Percentiles rank a stretch among this genome's conserved stretches.
Evolutionary conservation across 225 moss, liverwort and hornwort species (phyloP).

Genomic region (Climacium dendroides): DNA sequence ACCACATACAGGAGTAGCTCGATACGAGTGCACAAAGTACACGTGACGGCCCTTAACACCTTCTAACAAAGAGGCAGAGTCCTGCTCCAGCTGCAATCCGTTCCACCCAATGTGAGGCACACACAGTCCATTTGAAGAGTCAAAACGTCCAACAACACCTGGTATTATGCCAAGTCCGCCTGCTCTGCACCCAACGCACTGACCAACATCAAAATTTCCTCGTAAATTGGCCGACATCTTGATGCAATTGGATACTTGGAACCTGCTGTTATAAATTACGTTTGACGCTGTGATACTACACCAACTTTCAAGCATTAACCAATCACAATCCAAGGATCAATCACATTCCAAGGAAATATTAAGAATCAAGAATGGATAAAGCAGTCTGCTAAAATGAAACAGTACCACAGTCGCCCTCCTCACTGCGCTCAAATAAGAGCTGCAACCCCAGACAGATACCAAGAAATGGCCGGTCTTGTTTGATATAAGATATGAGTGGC

Average conservation of each 20-base stretch:
- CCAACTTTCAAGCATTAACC: background rate
- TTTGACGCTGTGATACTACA: background rate
- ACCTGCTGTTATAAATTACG: background rate
- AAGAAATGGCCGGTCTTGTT: constrained; percentile 83
- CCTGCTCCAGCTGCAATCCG: constrained; percentile 49
- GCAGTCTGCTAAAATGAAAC: background rate
- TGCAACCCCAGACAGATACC: constrained; percentile 96
- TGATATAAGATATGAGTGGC: constrained; percentile 63
- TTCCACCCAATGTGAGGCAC: constrained; percentile 99
- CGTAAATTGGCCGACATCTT: background rate
- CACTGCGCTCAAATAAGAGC: constrained; percentile 72
- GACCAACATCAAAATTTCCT: background rate
- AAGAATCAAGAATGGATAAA: background rate
- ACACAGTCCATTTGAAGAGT: constrained; percentile 60
- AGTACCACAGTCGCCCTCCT: constrained; percentile 73
- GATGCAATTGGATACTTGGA: background rate
- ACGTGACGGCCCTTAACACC: constrained; percentile 86
- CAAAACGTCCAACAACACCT: constrained; percentile 63
- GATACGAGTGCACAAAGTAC: constrained; percentile 98
- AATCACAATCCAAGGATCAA: background rate
- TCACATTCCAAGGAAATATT: background rate
- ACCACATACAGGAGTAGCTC: constrained; percentile 73
- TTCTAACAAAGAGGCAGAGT: constrained; percentile 60
- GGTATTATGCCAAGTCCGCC: constrained; percentile 88
- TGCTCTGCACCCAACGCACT: constrained; percentile 47